phyloP scores from a whole-genome alignment of 257 asterid species.

The Solanum infundibuliforme region DNA sequence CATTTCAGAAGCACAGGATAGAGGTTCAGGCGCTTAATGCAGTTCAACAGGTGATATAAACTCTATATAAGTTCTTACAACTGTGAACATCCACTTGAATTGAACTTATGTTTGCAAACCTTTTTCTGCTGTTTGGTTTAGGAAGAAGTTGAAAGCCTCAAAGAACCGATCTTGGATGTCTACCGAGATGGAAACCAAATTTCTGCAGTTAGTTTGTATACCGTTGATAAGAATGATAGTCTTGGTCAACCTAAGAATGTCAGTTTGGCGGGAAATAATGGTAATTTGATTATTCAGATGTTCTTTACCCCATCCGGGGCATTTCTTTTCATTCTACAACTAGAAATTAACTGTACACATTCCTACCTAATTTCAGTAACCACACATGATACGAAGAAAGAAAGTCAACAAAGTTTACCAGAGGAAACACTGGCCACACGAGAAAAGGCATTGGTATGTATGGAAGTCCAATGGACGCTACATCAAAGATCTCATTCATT shows the following conservation, averaged over 20 bases:
- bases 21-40: slow-evolving; percentile 54
- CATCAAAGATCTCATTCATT: background rate
- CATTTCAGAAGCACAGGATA: slow-evolving; percentile 60
- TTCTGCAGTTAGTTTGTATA: slow-evolving; percentile 22
- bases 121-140: slow-evolving; percentile 13
- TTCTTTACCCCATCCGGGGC: background rate
- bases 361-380: slow-evolving; percentile 37
- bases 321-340: background rate
- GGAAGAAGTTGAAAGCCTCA: slow-evolving; percentile 45
- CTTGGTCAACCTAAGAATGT: slow-evolving; percentile 23
- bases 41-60: slow-evolving; percentile 53
- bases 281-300: slow-evolving; percentile 30
- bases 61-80: background rate
- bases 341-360: background rate
- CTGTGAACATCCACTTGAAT: background rate
- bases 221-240: slow-evolving; percentile 12
- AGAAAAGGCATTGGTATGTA: slow-evolving; percentile 27
- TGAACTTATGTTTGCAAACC: slow-evolving; percentile 2
- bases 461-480: background rate
- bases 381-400: slow-evolving; percentile 18
- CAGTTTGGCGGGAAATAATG: slow-evolving; percentile 21
- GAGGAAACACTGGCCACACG: slow-evolving; percentile 11
- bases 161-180: slow-evolving; percentile 57
- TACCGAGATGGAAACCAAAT: slow-evolving; percentile 46
- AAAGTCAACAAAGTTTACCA: slow-evolving; percentile 17